phyloP scores from a whole-genome alignment of 768 basidiomycete genomes.

The Hortiboletus flavorubellus region DNA sequence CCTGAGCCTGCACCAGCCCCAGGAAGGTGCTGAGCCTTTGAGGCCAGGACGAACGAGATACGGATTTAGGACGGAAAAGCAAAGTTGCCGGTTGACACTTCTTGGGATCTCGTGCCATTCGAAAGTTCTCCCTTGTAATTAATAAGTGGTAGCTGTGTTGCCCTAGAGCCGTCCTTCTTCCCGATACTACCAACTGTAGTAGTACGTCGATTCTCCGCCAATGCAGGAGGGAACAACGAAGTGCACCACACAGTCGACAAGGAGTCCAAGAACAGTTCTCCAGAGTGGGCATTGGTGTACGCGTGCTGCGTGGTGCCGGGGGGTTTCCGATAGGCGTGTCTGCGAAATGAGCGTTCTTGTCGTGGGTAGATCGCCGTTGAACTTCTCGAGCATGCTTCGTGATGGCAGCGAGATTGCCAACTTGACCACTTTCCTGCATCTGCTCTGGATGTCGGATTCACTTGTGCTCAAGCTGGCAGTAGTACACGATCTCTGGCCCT shows the following conservation, averaged over 20 bases:
- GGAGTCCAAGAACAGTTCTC: background rate
- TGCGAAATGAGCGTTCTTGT: slow-evolving; percentile 8
- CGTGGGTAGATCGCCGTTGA: slow-evolving; percentile 20
- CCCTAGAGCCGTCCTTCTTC: slow-evolving; percentile 13
- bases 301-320: background rate
- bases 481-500: slow-evolving; percentile 1
- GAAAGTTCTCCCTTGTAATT: slow-evolving; percentile 9
- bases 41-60: background rate
- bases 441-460: background rate
- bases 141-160: slow-evolving; percentile 14
- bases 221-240: slow-evolving; percentile 8
- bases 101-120: slow-evolving; percentile 12
- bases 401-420: slow-evolving; percentile 5
- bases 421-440: background rate
- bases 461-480: background rate
- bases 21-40: slow-evolving; percentile 26
- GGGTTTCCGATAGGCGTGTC: slow-evolving; percentile 11
- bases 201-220: slow-evolving; percentile 19
- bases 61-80: slow-evolving; percentile 1
- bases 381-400: background rate
- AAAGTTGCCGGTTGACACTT: background rate
- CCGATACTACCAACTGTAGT: slow-evolving; percentile 1
- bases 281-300: background rate
- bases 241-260: background rate
- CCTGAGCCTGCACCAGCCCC: slow-evolving; percentile 40